A percentile compares a stretch with the other conserved stretches of the same genome.
Conservation (phyloP, 805 yeast species). For the Nakazawaea ishiwadae region DNA sequence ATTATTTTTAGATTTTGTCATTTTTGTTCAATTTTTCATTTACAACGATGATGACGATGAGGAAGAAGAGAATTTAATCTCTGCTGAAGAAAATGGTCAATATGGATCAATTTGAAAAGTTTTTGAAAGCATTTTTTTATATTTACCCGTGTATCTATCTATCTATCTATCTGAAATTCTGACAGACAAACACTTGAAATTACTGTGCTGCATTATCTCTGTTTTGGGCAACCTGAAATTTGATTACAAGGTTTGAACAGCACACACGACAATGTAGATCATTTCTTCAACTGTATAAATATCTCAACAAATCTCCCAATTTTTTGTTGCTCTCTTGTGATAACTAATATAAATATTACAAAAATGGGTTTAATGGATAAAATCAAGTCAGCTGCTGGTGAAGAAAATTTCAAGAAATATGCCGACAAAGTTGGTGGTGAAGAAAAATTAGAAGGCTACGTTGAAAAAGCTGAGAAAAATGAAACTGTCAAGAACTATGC, state of each 20-base stretch:
- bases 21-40: conserved; percentile 79
- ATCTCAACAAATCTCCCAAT: background rate
- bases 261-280: too few relatives aligned
- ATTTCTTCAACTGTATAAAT: background rate
- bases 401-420: conserved; percentile 10
- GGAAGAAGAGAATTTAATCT: conserved; percentile 16
- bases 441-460: conserved; percentile 10
- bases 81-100: conserved; percentile 3
- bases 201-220: too few relatives aligned
- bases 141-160: background rate
- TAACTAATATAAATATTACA: background rate
- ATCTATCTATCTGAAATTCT: too few relatives aligned
- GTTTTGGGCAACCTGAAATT: too few relatives aligned
- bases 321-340: background rate
- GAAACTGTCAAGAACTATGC: conserved; percentile 8
- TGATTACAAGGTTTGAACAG: too few relatives aligned
- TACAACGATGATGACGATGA: conserved; percentile 43
- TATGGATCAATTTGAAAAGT: conserved; percentile 1
- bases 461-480: conserved; percentile 8
- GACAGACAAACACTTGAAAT: too few relatives aligned
- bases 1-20: conserved; percentile 72
- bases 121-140: background rate
- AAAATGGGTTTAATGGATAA: conserved; percentile 12
- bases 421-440: conserved; percentile 13
- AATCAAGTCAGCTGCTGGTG: conserved; percentile 7